These are phyloP conservation scores for Neurospora sp. DNA, from an alignment of 495 filamentous ascomycete species.

Conservation along the genomic window DNA sequence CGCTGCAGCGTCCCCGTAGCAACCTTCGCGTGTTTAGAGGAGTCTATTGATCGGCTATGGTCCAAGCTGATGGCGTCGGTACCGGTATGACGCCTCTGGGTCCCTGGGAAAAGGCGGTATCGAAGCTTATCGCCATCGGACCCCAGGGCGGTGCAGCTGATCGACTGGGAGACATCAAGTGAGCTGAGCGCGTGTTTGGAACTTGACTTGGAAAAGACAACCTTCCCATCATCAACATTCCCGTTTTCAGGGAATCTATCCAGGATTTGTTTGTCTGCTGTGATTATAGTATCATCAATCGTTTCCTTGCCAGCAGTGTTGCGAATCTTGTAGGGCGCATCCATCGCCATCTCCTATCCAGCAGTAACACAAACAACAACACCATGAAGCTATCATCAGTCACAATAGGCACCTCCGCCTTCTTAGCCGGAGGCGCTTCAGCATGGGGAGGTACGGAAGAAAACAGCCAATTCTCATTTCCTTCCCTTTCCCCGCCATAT, in stretches of 20 bases:
- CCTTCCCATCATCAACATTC: neutral
- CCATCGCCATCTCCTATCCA: neutral
- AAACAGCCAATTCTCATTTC: neutral
- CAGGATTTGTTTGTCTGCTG: neutral
- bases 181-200: neutral
- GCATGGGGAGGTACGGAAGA: constrained; percentile 22
- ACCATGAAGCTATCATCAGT: constrained; percentile 20
- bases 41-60: neutral
- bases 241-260: neutral
- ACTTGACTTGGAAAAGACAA: neutral
- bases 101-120: neutral
- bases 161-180: neutral
- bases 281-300: neutral
- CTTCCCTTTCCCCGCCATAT: neutral
- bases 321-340: neutral
- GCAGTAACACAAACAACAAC: neutral
- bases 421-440: constrained; percentile 5
- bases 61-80: neutral
- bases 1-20: neutral
- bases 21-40: neutral
- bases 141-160: neutral
- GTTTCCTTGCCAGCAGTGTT: neutral
- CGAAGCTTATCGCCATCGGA: neutral
- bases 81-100: neutral
- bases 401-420: constrained; percentile 8